These are phyloP conservation scores for Taiozyma sp. DNA, from an alignment of 1,139 yeast genomes.

Conservation along the genomic window DNA sequence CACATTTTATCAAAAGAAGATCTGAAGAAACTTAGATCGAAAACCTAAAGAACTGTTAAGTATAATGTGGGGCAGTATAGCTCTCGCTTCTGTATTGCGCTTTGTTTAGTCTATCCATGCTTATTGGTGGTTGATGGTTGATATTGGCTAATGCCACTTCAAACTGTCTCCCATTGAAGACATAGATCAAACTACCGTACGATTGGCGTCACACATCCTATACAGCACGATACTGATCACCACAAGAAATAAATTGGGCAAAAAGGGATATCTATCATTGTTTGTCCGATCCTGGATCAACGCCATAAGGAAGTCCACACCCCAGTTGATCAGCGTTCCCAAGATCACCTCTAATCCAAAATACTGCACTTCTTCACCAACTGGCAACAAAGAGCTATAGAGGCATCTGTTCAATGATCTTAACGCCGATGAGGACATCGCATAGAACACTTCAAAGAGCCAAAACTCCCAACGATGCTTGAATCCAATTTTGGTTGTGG, in stretches of 20 bases:
- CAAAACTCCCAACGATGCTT: conserved; percentile 42
- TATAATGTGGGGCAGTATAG: too few species aligned
- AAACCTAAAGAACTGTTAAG: too few species aligned
- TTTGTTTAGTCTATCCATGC: too few species aligned
- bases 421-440: conserved; percentile 33
- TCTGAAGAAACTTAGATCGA: neutral
- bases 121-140: too few species aligned
- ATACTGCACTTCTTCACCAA: conserved; percentile 40
- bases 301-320: conserved; percentile 37
- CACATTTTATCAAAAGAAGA: neutral
- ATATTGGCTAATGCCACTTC: too few species aligned
- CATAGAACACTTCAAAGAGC: conserved; percentile 36
- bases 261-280: conserved; percentile 35
- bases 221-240: conserved; percentile 27
- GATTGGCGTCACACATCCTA: conserved; percentile 29
- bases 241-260: conserved; percentile 34
- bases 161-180: too few species aligned
- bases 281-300: conserved; percentile 37
- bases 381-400: conserved; percentile 37
- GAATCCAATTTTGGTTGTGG: conserved; percentile 31
- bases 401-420: conserved; percentile 36
- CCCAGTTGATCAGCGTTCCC: conserved; percentile 42
- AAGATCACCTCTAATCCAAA: conserved; percentile 40
- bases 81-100: too few species aligned
- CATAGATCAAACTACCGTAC: conserved; percentile 15